Percentiles rank a stretch among this genome's conserved stretches.
Conservation (phyloP, 495 filamentous ascomycete genomes). For the Lindgomyces ingoldianus region DNA sequence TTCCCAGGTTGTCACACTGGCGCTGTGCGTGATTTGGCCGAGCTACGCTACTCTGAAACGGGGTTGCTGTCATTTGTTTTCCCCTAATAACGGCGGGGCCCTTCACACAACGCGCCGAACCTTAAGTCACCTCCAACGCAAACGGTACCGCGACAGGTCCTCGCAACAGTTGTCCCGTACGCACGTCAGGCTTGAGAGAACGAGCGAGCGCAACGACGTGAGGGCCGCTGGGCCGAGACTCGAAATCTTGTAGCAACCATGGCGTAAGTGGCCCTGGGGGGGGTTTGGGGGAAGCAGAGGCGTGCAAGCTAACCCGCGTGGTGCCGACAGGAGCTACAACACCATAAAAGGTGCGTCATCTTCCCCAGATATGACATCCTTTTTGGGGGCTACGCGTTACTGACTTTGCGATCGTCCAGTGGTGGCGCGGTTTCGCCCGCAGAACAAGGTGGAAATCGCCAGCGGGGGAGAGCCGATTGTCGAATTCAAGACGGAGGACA, state of each 20-base stretch:
- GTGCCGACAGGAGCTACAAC: constrained; percentile 58
- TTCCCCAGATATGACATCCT: too few species aligned
- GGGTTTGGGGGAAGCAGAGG: background rate
- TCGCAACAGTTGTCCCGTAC: constrained; percentile 13
- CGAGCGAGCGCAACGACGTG: background rate
- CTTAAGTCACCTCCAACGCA: background rate
- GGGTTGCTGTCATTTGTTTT: constrained; percentile 3
- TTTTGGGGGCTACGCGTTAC: too few species aligned
- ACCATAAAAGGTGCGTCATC: constrained; percentile 68
- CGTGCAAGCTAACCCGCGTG: constrained; percentile 14
- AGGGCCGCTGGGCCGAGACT: constrained; percentile 31
- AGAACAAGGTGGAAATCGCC: constrained; percentile 87
- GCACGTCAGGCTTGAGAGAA: constrained; percentile 1
- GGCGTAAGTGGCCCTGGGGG: constrained; percentile 51
- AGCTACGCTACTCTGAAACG: constrained; percentile 24
- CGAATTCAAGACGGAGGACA: constrained; percentile 82
- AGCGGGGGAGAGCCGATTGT: constrained; percentile 92
- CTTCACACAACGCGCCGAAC: constrained; percentile 21
- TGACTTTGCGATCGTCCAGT: constrained; percentile 51
- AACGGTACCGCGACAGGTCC: constrained; percentile 31
- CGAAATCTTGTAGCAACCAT: constrained; percentile 42
- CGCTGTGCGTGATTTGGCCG: constrained; percentile 6
- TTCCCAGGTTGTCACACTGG: background rate
- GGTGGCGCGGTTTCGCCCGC: constrained; percentile 94
- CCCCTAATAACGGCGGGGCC: constrained; percentile 29